Evolutionary conservation across 2,329 filamentous ascomycete genomes (phyloP).

Genomic region (Juglanconis juglandina): DNA sequence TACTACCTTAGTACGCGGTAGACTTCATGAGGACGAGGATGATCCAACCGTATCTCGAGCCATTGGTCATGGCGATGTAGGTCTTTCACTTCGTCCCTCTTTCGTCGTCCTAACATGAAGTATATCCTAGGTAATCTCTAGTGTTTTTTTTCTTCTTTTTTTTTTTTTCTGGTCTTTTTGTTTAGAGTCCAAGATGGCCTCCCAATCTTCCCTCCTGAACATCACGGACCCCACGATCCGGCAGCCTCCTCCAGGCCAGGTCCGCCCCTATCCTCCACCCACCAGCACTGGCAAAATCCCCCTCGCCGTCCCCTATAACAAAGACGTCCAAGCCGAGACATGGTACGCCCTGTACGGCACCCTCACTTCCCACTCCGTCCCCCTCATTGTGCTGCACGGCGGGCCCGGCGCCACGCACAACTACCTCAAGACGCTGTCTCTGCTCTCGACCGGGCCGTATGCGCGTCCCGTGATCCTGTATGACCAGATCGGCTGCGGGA

Average conservation of each 20-base stretch:
- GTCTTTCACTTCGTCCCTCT: too few species aligned
- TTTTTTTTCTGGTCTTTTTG: neutral
- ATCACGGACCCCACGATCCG: neutral
- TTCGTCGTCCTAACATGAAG: too few species aligned
- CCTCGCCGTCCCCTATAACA: neutral
- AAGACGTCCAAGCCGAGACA: neutral
- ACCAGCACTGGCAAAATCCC: neutral
- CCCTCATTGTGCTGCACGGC: slow-evolving; percentile 32
- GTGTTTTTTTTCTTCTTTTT: neutral
- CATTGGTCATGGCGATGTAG: too few species aligned
- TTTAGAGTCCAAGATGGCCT: neutral
- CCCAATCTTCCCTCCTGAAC: neutral
- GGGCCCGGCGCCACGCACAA: slow-evolving; percentile 46
- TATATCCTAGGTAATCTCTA: neutral
- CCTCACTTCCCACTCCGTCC: neutral
- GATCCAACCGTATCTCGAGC: neutral
- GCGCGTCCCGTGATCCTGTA: slow-evolving; percentile 45
- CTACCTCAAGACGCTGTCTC: slow-evolving; percentile 37
- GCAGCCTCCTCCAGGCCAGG: neutral
- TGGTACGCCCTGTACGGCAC: neutral
- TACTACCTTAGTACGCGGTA: neutral
- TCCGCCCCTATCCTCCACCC: neutral
- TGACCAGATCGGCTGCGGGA: slow-evolving; percentile 51
- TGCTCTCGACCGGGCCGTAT: slow-evolving; percentile 28
- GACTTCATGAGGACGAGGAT: neutral